A percentile compares a stretch with the other conserved stretches of the same genome.
Conservation (phyloP, 2,329 filamentous ascomycete genomes). For the Microdochium trichocladiopsis region DNA sequence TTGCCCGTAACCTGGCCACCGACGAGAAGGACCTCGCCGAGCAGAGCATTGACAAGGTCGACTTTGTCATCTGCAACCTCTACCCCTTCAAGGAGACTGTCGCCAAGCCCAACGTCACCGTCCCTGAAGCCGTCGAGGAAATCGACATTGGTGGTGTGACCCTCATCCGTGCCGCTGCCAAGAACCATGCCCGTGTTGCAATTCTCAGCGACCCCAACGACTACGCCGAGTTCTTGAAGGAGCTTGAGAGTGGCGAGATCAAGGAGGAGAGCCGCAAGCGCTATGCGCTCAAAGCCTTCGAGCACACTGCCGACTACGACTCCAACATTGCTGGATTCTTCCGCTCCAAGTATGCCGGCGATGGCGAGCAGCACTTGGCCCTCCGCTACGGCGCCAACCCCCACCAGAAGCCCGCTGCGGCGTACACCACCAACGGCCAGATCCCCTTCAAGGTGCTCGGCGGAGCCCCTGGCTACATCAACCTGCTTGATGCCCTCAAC, state of each 20-base stretch:
- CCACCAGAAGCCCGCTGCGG: constrained; percentile 93
- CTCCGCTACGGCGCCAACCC: constrained; percentile 96
- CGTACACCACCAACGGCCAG: constrained; percentile 64
- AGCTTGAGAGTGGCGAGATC: constrained; percentile 82
- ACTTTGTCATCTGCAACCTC: constrained; percentile 96
- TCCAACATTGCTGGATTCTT: constrained; percentile 93
- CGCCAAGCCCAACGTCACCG: constrained; percentile 92
- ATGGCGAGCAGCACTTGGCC: constrained; percentile 74
- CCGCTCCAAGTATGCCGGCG: constrained; percentile 88
- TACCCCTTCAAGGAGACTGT: constrained; percentile 99
- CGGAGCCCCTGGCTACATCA: constrained; percentile 92
- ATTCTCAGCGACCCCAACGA: constrained; percentile 92
- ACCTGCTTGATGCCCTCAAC: constrained; percentile 92
- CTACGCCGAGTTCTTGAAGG: constrained; percentile 88
- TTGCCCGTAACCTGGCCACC: constrained; percentile 87
- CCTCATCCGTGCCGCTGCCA: constrained; percentile 89
- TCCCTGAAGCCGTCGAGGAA: constrained; percentile 95
- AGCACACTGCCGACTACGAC: constrained; percentile 97
- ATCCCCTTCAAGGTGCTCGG: constrained; percentile 93
- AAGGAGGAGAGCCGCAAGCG: constrained; percentile 76
- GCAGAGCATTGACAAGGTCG: constrained; percentile 91
- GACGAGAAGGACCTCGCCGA: constrained; percentile 96
- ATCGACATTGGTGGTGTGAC: constrained; percentile 98
- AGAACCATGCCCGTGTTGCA: constrained; percentile 94
- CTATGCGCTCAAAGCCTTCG: constrained; percentile 95